These are phyloP conservation scores for Fusarium sp. DNA, from an alignment of 2,329 filamentous ascomycete genomes.

Conservation along the genomic window DNA sequence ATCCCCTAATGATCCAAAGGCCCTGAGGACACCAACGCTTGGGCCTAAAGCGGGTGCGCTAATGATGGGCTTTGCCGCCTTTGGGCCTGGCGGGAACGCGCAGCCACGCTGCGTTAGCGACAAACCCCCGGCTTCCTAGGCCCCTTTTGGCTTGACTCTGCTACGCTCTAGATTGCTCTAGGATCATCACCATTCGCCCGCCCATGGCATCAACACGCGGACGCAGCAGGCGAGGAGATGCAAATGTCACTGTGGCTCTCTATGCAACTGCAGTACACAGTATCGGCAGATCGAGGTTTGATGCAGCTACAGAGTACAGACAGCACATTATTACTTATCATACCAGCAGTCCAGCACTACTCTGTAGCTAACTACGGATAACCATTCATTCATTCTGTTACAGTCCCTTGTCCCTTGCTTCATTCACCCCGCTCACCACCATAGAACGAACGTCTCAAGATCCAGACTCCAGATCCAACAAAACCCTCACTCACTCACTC, in stretches of 20 bases:
- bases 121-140: constrained; percentile 20
- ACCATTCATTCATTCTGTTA: neutral
- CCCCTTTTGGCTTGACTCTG: constrained; percentile 12
- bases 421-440: too few relatives aligned
- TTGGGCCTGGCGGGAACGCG: constrained; percentile 32
- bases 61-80: constrained; percentile 36
- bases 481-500: constrained; percentile 4
- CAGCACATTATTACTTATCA: too few relatives aligned
- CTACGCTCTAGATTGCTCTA: constrained; percentile 30
- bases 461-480: constrained; percentile 16
- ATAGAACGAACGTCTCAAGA: neutral
- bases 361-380: too few relatives aligned
- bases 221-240: too few relatives aligned
- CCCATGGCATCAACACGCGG: constrained; percentile 3
- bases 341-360: too few relatives aligned
- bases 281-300: too few relatives aligned
- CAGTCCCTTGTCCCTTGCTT: neutral
- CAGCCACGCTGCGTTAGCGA: constrained; percentile 18
- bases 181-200: constrained; percentile 23
- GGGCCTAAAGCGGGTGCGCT: constrained; percentile 41
- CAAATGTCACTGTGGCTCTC: neutral
- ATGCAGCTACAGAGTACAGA: too few relatives aligned
- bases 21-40: constrained; percentile 26
- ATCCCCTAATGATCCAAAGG: neutral
- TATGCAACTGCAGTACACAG: too few relatives aligned